Percentiles rank a stretch among this genome's conserved stretches.
Conservation (phyloP, 495 filamentous ascomycete genomes). For the Neurospora sp. region DNA sequence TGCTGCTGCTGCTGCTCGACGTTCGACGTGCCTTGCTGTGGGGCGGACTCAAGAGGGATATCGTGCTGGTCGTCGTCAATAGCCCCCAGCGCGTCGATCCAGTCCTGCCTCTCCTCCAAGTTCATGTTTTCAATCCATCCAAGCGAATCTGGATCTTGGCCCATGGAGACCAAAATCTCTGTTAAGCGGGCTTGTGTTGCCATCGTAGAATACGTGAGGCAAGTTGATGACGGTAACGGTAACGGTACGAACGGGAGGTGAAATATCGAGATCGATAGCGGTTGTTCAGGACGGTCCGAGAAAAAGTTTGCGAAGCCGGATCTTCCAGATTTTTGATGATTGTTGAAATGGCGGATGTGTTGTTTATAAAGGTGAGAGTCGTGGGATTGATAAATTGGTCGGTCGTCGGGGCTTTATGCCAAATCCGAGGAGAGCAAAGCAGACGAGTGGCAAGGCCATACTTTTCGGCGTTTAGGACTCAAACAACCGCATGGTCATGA, state of each 20-base stretch:
- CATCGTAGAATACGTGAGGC: not conserved
- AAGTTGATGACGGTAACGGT: not conserved
- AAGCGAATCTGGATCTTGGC: not conserved
- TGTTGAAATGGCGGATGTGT: not conserved
- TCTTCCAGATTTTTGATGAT: not conserved
- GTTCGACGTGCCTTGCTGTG: not conserved
- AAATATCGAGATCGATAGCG: not conserved
- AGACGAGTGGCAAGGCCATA: not conserved
- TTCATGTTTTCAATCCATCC: not conserved
- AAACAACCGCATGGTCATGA: not conserved
- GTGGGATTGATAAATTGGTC: not conserved
- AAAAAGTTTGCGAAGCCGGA: not conserved
- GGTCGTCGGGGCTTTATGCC: not conserved
- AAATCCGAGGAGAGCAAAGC: not conserved
- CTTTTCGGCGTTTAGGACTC: not conserved
- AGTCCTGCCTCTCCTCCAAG: not conserved
- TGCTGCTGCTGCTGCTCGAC: not conserved
- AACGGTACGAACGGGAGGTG: not conserved
- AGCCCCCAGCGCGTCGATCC: not conserved
- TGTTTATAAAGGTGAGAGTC: not conserved
- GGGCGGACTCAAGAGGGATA: not conserved
- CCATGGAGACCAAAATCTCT: not conserved
- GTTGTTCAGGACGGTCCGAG: not conserved
- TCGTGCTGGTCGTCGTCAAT: not conserved
- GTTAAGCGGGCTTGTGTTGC: not conserved